Evolutionary conservation across 345 rosid species (phyloP).

Genomic region (Reutealis trisperma): DNA sequence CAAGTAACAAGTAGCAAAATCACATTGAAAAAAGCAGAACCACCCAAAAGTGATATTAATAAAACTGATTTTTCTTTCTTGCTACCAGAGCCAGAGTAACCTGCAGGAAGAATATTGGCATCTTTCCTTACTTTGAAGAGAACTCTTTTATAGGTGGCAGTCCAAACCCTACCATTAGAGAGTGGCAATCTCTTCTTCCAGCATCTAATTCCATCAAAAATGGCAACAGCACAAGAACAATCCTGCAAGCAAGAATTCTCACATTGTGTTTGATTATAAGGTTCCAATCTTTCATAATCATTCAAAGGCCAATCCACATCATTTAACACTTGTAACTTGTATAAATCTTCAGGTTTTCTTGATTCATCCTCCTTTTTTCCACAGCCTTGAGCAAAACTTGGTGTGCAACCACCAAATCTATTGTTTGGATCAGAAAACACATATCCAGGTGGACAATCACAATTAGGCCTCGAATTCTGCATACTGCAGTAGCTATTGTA

Average conservation of each 20-base stretch:
- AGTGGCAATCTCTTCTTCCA: slow-evolving; percentile 30
- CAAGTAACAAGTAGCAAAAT: background rate
- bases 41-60: too few species aligned
- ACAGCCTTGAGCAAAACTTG: slow-evolving; percentile 16
- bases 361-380: slow-evolving; percentile 11
- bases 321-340: background rate
- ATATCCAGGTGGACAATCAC: slow-evolving; percentile 10
- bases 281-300: slow-evolving; percentile 14
- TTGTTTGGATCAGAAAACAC: slow-evolving; percentile 6
- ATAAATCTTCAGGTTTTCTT: background rate
- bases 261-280: slow-evolving; percentile 7
- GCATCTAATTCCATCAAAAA: background rate
- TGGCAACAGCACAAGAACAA: slow-evolving; percentile 17
- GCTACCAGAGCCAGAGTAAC: background rate
- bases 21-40: too few species aligned
- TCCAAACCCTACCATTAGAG: slow-evolving; percentile 9
- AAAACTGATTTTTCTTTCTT: background rate
- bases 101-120: background rate
- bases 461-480: slow-evolving; percentile 5
- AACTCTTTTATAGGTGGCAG: background rate
- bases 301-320: slow-evolving; percentile 7
- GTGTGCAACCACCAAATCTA: slow-evolving; percentile 16
- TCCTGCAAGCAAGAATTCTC: slow-evolving; percentile 19
- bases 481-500: slow-evolving; percentile 16
- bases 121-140: slow-evolving; percentile 23